Evolutionary conservation across 805 yeast species (phyloP).

Genomic region (Wickerhamomyces alni): DNA sequence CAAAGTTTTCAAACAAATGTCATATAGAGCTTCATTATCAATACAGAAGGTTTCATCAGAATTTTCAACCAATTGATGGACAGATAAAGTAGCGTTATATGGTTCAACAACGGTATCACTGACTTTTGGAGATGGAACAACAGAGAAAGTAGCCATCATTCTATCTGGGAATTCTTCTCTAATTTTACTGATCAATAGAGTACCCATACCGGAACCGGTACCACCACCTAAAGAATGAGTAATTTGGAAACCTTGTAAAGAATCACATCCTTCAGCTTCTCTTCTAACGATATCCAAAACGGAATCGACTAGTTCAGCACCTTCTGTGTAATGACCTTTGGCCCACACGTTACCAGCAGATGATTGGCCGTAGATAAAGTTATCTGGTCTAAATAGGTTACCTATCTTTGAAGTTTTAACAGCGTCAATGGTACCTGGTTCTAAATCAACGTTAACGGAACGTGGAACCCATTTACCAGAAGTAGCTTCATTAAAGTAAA

Average conservation of each 20-base stretch:
- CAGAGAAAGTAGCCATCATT: slow-evolving; percentile 96
- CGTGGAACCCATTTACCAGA: slow-evolving; percentile 97
- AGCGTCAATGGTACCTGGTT: slow-evolving; percentile 96
- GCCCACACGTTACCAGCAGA: slow-evolving; percentile 99
- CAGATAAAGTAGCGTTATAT: slow-evolving; percentile 92
- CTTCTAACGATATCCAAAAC: slow-evolving; percentile 93
- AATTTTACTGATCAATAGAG: slow-evolving; percentile 85
- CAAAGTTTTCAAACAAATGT: slow-evolving; percentile 93
- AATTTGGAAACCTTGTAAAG: slow-evolving; percentile 93
- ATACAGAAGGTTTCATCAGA: slow-evolving; percentile 99
- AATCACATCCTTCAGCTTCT: slow-evolving; percentile 95
- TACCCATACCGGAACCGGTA: slow-evolving; percentile 98
- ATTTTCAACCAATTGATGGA: slow-evolving; percentile 95
- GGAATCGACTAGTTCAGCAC: slow-evolving; percentile 91
- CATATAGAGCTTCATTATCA: slow-evolving; percentile 97
- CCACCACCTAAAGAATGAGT: slow-evolving; percentile 99
- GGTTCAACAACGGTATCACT: slow-evolving; percentile 98
- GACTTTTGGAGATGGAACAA: slow-evolving; percentile 96
- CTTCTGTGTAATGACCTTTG: slow-evolving; percentile 97
- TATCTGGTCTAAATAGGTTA: slow-evolving; percentile 96
- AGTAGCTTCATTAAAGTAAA: slow-evolving; percentile 93
- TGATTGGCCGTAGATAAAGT: slow-evolving; percentile 93
- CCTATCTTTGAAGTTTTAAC: slow-evolving; percentile 90
- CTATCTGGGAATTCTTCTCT: slow-evolving; percentile 93
- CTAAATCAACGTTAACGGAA: slow-evolving; percentile 94